Base-by-base conservation (phyloP, 2,329 filamentous ascomycete genomes). In the Byssoonygena ceratinophila region DNA sequence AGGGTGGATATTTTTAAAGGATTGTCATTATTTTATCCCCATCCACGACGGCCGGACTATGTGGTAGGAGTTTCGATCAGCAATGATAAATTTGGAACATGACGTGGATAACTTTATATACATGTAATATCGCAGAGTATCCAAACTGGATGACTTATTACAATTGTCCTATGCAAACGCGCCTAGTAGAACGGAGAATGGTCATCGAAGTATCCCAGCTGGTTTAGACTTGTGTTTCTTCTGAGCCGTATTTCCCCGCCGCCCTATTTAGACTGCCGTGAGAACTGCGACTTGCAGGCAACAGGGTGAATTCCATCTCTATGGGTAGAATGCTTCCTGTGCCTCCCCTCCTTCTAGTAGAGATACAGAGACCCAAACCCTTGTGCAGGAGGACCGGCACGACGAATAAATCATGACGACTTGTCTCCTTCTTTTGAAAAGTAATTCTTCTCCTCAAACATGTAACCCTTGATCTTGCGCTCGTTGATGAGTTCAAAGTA, bases 371-470 rank as follows among this genome's bases (percentile, higher is more conserved):
- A 37, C 25, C 23, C 29, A 23, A 16, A 3, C 29, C 14, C 25
- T 20, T 16, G 29, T 27, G 11, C 27, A 4, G 4, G 8, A 32
- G 14, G 5, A 20, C 29, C 44, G 16, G 12, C 31, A 25, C n/a
- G n/a, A 39, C n/a, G 4, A 6, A 36, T 7, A 11, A 45, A 45
- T 45, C 40, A 51, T 20, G 49, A 51, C 4, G 48, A 51, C 39
- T 51, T 51, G 1, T 32, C 46, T 20, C 39, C 39, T 9, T 51
- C 49, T 20, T 46, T 52, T 20, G 50, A 46, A 45, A 78, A 67
- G 64, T 79, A 80, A 65, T 83, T 82, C 68, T 81, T 79, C 70
- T 83, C 79, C 64, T 80, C 72, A 59, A 79, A 81, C 57, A 82
- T 65, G 64, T 81, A 81, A 58, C 81, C 81, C 70, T 76, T 79